phyloP scores from a whole-genome alignment of 1,139 yeast species.

The Sugiyamaella neomexicana region DNA sequence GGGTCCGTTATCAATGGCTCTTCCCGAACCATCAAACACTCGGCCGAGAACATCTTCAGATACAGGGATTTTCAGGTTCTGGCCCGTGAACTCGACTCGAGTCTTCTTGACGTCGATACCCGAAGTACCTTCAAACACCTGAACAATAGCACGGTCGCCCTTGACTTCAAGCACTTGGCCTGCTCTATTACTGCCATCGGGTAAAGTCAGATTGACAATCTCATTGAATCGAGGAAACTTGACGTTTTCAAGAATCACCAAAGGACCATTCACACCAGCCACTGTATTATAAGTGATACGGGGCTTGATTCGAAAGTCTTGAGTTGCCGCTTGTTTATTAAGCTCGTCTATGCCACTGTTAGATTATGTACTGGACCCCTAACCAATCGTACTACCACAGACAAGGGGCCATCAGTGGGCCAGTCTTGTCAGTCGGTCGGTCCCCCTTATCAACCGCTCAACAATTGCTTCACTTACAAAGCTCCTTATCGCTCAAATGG shows the following conservation, averaged over 20 bases:
- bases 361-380: too few species aligned
- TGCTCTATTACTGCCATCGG: conserved; percentile 91
- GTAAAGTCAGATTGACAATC: conserved; percentile 92
- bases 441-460: neutral
- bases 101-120: conserved; percentile 98
- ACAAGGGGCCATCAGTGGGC: neutral
- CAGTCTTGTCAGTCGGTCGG: neutral
- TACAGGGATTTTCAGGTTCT: conserved; percentile 88
- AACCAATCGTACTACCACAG: too few species aligned
- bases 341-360: conserved; percentile 51
- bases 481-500: conserved; percentile 25
- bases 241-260: conserved; percentile 92
- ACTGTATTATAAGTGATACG: conserved; percentile 93
- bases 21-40: conserved; percentile 97
- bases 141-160: conserved; percentile 96
- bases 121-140: conserved; percentile 97
- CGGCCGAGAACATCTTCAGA: conserved; percentile 98
- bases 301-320: conserved; percentile 87
- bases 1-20: conserved; percentile 98
- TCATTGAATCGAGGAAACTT: conserved; percentile 96
- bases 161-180: conserved; percentile 98
- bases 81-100: conserved; percentile 94
- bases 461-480: conserved; percentile 22
- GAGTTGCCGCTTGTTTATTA: conserved; percentile 88
- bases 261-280: conserved; percentile 97